These are phyloP conservation scores for Parascedosporium putredinis DNA, from an alignment of 2,329 filamentous ascomycete genomes.

Conservation along the genomic window DNA sequence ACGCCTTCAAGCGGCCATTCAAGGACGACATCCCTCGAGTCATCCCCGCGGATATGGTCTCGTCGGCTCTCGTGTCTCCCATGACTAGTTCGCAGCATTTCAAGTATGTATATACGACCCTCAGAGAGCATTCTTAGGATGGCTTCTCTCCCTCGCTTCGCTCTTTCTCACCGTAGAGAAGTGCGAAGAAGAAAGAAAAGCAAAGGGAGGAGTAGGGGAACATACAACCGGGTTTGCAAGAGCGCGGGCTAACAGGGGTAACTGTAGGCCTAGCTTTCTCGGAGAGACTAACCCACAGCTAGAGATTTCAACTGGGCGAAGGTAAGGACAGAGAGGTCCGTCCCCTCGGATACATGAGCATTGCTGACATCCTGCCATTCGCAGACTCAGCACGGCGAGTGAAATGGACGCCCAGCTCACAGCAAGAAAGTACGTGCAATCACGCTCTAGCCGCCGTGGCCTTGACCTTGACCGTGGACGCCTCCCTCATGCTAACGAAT, in stretches of 20 bases:
- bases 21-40: conserved; percentile 22
- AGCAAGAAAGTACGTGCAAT: conserved; percentile 11
- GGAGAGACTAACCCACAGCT: conserved; percentile 11
- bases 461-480: not conserved
- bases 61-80: conserved; percentile 5
- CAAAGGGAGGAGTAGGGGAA: too few relatives aligned
- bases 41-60: conserved; percentile 12
- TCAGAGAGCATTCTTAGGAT: too few relatives aligned
- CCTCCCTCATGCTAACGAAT: not conserved
- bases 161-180: too few relatives aligned
- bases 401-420: conserved; percentile 12
- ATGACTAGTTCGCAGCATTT: conserved; percentile 5
- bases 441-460: not conserved
- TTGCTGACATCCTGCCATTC: too few relatives aligned
- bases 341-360: too few relatives aligned
- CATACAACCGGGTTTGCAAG: too few relatives aligned
- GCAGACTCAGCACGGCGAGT: conserved; percentile 4
- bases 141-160: too few relatives aligned
- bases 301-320: conserved; percentile 5
- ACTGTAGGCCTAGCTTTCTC: conserved; percentile 4
- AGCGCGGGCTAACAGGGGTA: not conserved
- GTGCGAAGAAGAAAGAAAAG: too few relatives aligned
- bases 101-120: conserved; percentile 4
- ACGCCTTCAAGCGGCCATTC: conserved; percentile 16
- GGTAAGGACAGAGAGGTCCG: too few relatives aligned